Conservation (phyloP, 768 basidiomycete species). For the Tephrocybe rancida region DNA sequence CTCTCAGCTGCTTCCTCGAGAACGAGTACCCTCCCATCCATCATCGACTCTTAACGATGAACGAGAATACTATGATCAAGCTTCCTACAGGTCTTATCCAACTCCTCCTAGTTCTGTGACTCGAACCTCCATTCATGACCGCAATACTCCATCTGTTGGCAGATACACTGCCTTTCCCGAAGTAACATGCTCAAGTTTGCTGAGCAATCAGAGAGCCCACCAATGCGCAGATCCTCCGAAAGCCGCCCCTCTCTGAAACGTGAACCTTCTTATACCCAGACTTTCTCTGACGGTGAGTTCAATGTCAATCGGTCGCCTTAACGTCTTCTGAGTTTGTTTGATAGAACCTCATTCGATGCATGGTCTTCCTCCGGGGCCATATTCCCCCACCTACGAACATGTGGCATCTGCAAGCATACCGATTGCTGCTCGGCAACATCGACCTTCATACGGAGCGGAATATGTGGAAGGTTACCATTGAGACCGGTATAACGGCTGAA, state of each 20-base stretch:
- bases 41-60: constrained; percentile 17
- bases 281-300: constrained; percentile 15
- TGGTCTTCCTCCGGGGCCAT: constrained; percentile 11
- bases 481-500: constrained; percentile 9
- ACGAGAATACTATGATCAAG: constrained; percentile 15
- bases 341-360: constrained; percentile 14
- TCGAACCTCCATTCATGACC: constrained; percentile 17
- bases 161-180: constrained; percentile 9
- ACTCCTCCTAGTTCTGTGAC: constrained; percentile 20
- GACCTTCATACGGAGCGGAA: constrained; percentile 14
- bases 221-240: constrained; percentile 19
- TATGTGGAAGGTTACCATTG: constrained; percentile 9
- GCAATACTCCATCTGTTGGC: background rate
- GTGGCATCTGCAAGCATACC: constrained; percentile 19
- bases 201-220: constrained; percentile 17
- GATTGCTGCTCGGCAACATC: constrained; percentile 12
- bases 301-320: background rate
- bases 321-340: background rate
- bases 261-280: constrained; percentile 19
- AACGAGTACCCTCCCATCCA: constrained; percentile 8
- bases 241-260: constrained; percentile 14
- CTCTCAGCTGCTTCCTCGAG: constrained; percentile 5
- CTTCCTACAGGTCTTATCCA: constrained; percentile 15
- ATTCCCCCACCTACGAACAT: constrained; percentile 14
- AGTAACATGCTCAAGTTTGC: constrained; percentile 22